Evolutionary conservation across 129 eudicot species (phyloP), one percentile per base, ranked within the genome.

Genomic region (Ambrosia artemisiifolia): DNA sequence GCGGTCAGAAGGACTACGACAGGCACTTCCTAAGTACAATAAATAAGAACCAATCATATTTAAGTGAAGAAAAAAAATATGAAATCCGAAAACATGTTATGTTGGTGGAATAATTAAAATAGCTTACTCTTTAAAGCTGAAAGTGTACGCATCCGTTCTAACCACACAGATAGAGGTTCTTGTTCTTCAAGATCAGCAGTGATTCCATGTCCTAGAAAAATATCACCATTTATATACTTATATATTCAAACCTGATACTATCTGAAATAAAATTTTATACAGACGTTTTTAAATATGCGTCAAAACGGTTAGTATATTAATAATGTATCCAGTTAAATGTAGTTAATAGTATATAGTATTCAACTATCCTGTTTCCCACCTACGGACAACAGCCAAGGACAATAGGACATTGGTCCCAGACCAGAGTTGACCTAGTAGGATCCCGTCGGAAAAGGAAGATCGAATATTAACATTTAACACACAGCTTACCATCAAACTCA

Each of bases 61-160:
- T 12, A 63, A n/a, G 55, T 48, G 18, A 30, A 40, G 54, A 4
- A 61, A 44, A 61, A 44, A 57, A 53, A 71, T 7, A 2, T 1
- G 35, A 0, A 28, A 16, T 3, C 2, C 6, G 30, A 59, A 71
- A 7, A 17, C 30, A 17, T 54, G 11, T 54, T 19, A 9, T 13
- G 18, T 6, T 7, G 16, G 63, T 5, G 36, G 3, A 18, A 40
- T 24, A 38, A 32, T 42, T 56, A 5, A 48, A 11, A 54, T 40
- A 20, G 50, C 74, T 73, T 62, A 79, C 83, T 62, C 28, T 79
- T 43, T 62, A 36, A 11, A 14, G 59, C 48, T 7, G 36, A 17
- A 11, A 2, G 18, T 28, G 64, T 10, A 11, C 44, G 44, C 2
- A 40, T 40, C 44, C 44, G 44, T 40, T 40, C 44, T 6, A 6